Percentiles rank a stretch among this genome's conserved stretches.
phyloP scores from a whole-genome alignment of 1,284 basidiomycete species.

The Leccinum fallax region DNA sequence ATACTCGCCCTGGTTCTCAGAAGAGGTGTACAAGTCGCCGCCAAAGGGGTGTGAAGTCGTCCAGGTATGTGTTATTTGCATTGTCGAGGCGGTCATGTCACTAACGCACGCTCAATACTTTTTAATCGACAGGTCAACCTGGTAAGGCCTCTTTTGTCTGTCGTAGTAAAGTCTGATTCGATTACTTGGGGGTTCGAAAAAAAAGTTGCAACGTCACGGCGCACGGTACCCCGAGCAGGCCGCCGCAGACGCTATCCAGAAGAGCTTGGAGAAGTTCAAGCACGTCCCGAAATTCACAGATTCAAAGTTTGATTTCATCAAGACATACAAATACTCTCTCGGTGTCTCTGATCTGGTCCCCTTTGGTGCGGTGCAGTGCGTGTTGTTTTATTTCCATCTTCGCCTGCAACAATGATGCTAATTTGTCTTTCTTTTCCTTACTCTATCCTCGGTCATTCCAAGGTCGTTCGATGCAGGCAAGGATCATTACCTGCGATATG shows the following conservation, averaged over 20 bases:
- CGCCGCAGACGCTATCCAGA: conserved; percentile 46
- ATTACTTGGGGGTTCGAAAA: not conserved
- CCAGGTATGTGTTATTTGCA: not conserved
- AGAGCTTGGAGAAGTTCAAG: conserved; percentile 54
- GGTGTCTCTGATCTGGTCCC: conserved; percentile 62
- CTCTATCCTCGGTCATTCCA: not conserved
- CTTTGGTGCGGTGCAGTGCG: conserved; percentile 74
- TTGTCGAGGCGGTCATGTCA: not conserved
- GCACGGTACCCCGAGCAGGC: conserved; percentile 72
- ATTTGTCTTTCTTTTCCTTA: not conserved
- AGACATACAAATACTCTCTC: conserved; percentile 58
- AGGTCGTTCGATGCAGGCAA: conserved; percentile 55
- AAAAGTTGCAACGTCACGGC: conserved; percentile 79
- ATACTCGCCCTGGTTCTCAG: not conserved
- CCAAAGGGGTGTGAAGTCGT: not conserved
- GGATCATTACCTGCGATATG: conserved; percentile 54
- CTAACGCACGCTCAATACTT: not conserved
- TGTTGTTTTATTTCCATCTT: not conserved
- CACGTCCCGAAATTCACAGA: conserved; percentile 40
- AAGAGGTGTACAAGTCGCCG: not conserved
- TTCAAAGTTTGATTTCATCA: conserved; percentile 60
- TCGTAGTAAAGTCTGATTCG: not conserved
- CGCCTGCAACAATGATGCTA: not conserved
- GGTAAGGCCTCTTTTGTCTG: conserved; percentile 4
- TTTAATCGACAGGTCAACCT: conserved; percentile 18